Base-by-base conservation (phyloP, 2,329 filamentous ascomycete genomes). In the Ophiosphaerella herpotricha region DNA sequence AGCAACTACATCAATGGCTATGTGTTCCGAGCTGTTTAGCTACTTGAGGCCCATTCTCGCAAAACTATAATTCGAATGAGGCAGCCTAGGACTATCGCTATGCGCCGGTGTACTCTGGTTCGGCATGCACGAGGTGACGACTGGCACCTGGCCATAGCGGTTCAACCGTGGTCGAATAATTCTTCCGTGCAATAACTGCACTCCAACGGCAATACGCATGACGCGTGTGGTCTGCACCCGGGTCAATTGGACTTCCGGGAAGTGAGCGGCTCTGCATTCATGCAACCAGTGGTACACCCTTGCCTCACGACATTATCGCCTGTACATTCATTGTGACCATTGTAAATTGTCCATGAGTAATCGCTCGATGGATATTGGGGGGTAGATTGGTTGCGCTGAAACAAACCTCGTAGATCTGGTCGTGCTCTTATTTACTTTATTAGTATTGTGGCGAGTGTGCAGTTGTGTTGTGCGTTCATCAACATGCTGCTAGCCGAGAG, bases 131-230 rank as follows among this genome's bases (percentile, higher is more conserved):
- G 26, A 29, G 11, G 26, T 29, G 7, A 29, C 6, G 26, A 3
- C 26, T 11, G 26, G 11, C 11, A 29, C 26, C 36, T 16, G 18
- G 16, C 29, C 38, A 21, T 13, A n/a, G 24, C 12, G 12, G 21
- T n/a, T 24, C 14, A 40, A 40, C 14, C 38, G 24, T 13, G 23
- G n/a, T n/a, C 38, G 23, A 26, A 40, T 9, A 16, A 40, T 40
- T 40, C 23, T 29, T n/a, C 38, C 21, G 12, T 14, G n/a, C 14
- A 24, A 40, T 40, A 40, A 11, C 26, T 40, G 38, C 24, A n/a
- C 11, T 24, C 6, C 38, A 11, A n/a, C 21, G 38, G 13, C 34
- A 71, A 77, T 34, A 66, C 74, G 39, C 65, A 82, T 77, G 38
- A 64, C 69, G 11, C 80, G 80, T 59, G 34, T 18, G n/a, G 18